Evolutionary conservation across 2,329 filamentous ascomycete species (phyloP).

Genomic region (Podosphaera fusca): DNA sequence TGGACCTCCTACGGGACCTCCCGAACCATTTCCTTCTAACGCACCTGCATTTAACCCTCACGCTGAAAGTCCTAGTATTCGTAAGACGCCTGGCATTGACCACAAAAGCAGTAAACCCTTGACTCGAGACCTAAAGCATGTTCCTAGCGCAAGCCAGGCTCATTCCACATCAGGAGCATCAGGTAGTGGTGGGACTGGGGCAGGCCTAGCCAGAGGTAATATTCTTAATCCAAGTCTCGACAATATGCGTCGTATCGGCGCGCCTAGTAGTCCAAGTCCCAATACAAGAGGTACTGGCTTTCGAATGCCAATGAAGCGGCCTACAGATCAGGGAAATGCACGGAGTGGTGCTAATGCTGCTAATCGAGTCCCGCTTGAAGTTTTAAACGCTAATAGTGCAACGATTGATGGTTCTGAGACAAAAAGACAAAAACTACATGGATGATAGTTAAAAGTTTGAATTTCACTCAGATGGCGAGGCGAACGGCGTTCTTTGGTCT

Average conservation of each 20-base stretch:
- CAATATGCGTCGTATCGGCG: slow-evolving; percentile 32
- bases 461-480: not conserved
- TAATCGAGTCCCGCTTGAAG: not conserved
- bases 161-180: slow-evolving; percentile 1
- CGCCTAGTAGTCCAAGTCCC: slow-evolving; percentile 30
- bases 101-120: slow-evolving; percentile 54
- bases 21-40: slow-evolving; percentile 21
- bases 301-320: slow-evolving; percentile 18
- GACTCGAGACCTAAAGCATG: slow-evolving; percentile 29
- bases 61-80: slow-evolving; percentile 61
- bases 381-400: not conserved
- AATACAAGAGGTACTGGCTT: slow-evolving; percentile 1
- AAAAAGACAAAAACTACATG: slow-evolving; percentile 15
- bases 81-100: slow-evolving; percentile 72
- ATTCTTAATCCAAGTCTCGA: slow-evolving; percentile 31
- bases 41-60: slow-evolving; percentile 46
- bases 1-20: slow-evolving; percentile 6
- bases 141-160: slow-evolving; percentile 18
- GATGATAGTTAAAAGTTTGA: not conserved
- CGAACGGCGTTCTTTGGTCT: not conserved
- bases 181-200: not conserved
- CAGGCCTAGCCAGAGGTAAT: slow-evolving; percentile 16
- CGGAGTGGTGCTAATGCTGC: slow-evolving; percentile 10
- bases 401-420: slow-evolving; percentile 9
- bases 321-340: slow-evolving; percentile 5